Base-by-base conservation (phyloP, 257 asterid genomes). In the Nicotiana benthamiana region DNA sequence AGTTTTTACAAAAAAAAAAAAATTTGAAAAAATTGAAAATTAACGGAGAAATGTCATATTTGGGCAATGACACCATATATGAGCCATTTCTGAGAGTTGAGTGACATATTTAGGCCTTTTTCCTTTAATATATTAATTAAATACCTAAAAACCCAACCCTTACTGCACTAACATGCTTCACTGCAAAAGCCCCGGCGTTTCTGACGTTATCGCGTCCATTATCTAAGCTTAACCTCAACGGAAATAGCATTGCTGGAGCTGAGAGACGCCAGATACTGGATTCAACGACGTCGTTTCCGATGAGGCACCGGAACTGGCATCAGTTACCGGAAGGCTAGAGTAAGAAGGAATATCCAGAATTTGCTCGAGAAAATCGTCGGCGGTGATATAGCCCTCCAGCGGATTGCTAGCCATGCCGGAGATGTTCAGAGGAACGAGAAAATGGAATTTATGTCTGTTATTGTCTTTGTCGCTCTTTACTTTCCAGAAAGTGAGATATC, bases 291-390 rank as follows among this genome's bases (percentile, higher is more conserved):
- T 77, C 12, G 86, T 84, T 32, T 85, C 80, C 75, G 90, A 80
- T 64, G 90, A 86, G 12, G 90, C 79, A 80, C 85, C 81, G 56
- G 56, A 30, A 4, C 84, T 82, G 57, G 82, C 80, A 80, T 83
- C 91, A 59, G 88, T 86, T 32, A 83, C 90, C 26, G 90, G 64
- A 20, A 89, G 88, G 66, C 89, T 88, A 68, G 87, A 82, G 82
- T 89, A 92, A 26, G 92, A 76, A 82, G 94, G 90, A 83, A 92
- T 88, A 27, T 89, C 87, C 18, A 93, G 92, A 78, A 93, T 90
- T 83, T 93, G 92, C 86, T 93, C 97, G 75, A 93, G 90, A 89
- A 93, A 93, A 79, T 90, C 93, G 68, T 89, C 94, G 27, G 88
- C 30, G 9, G 6, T 80, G 64, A 90, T 59, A 89, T 87, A 90